Base-by-base conservation (phyloP, 1,284 basidiomycete genomes). In the Irpex rosettiformis region DNA sequence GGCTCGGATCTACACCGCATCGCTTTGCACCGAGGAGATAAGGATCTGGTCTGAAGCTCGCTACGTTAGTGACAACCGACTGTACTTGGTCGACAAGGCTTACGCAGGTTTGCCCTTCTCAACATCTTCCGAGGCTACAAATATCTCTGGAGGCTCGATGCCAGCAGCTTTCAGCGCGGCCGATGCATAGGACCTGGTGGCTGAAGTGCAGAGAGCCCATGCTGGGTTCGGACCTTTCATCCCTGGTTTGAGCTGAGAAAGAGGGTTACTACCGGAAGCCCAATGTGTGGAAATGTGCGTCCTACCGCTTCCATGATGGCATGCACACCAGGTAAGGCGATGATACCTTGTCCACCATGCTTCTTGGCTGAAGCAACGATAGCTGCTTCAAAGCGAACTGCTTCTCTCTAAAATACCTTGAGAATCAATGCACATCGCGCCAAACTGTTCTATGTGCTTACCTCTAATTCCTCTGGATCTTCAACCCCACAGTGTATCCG, bases 81-180 rank as follows among this genome's bases (percentile, higher is more conserved):
- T 52, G 43, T n/a, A 45, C 43, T 45, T 37, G 11, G 33, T 3
- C 16, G 16, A 37, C 11, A 45, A 8, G 43, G 68, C 79, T 67
- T 68, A 86, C 85, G 82, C 78, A 43, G 93, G 94, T 74, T 96
- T 96, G 37, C 94, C 94, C 59, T 84, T 74, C 21, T 70, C 69
- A 2, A 94, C 92, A 65, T 94, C 88, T 68, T 94, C 88, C 13
- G 92, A 86, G 6, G 84, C 86, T 49, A 95, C 84, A 62, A 94
- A 83, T 28, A 84, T 78, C 48, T 88, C 81, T 4, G 87, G 87
- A 13, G 78, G 65, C 22, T 80, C 78, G 52, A 90, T 74, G 1
- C 75, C 79, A 37, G 83, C 81, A 28, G 77, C 75, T 22, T 66
- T 67, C 53, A 89, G 72, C 27, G 84, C 85, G 52, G 80, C 75